phyloP scores from a whole-genome alignment of 225 moss, liverwort and hornwort species.

The Climacium dendroides region DNA sequence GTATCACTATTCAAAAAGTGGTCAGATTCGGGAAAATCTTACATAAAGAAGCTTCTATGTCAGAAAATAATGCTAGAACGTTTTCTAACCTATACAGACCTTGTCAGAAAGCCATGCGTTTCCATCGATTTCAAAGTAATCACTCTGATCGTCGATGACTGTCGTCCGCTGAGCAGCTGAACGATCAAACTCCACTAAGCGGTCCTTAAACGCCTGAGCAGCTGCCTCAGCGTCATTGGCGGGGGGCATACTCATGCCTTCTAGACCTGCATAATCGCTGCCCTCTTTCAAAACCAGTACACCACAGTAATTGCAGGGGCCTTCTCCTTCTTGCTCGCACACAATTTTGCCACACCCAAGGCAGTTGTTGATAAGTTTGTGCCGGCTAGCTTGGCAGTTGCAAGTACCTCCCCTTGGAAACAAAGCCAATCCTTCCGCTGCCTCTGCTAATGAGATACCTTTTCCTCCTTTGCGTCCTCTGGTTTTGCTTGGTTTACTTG shows the following conservation, averaged over 20 bases:
- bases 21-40: neutral
- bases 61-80: neutral
- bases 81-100: slow-evolving; percentile 17
- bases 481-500: slow-evolving; percentile 37
- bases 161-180: slow-evolving; percentile 71
- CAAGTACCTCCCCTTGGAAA: slow-evolving; percentile 67
- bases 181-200: slow-evolving; percentile 85
- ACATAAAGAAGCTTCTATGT: neutral
- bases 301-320: slow-evolving; percentile 83
- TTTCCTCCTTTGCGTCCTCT: slow-evolving; percentile 74
- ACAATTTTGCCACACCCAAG: slow-evolving; percentile 87
- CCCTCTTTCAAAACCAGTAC: slow-evolving; percentile 77
- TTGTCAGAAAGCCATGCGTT: slow-evolving; percentile 85
- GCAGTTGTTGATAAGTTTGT: slow-evolving; percentile 86
- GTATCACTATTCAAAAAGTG: neutral
- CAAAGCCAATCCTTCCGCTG: slow-evolving; percentile 60
- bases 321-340: slow-evolving; percentile 98
- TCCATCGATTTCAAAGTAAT: slow-evolving; percentile 92
- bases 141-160: slow-evolving; percentile 93
- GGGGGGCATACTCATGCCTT: slow-evolving; percentile 53
- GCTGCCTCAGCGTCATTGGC: slow-evolving; percentile 65
- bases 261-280: slow-evolving; percentile 90
- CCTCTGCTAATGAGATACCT: slow-evolving; percentile 74
- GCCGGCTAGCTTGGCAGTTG: slow-evolving; percentile 83
- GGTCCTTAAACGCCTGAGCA: slow-evolving; percentile 85